phyloP scores from a whole-genome alignment of 495 filamentous ascomycete species.

The Hypoxylon rickii region DNA sequence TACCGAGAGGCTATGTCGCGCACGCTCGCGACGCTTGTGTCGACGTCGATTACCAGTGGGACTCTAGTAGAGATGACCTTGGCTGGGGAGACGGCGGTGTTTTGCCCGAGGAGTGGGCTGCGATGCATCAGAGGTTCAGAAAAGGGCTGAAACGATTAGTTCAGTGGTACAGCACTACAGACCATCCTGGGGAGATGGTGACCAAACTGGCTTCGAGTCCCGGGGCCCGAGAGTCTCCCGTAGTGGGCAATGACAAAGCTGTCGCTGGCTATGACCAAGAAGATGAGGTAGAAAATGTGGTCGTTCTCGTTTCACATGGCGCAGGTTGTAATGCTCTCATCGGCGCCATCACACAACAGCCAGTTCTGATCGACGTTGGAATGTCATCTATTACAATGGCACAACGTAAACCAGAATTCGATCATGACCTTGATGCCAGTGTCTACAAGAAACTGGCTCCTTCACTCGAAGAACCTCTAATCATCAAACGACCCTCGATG shows the following conservation, averaged over 20 bases:
- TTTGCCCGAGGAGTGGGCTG: constrained; percentile 91
- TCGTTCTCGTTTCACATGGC: constrained; percentile 96
- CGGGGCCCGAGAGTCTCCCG: constrained; percentile 32
- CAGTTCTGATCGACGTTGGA: constrained; percentile 84
- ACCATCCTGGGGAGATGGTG: constrained; percentile 55
- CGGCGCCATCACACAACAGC: constrained; percentile 84
- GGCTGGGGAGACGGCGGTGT: constrained; percentile 86
- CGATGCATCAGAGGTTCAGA: constrained; percentile 88
- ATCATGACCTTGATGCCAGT: constrained; percentile 4
- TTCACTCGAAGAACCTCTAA: constrained; percentile 34
- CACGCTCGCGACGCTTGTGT: constrained; percentile 92
- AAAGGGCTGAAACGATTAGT: constrained; percentile 76
- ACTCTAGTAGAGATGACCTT: constrained; percentile 76
- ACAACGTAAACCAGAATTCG: constrained; percentile 61
- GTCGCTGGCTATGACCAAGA: constrained; percentile 50
- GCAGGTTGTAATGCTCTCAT: constrained; percentile 97
- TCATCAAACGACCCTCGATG: constrained; percentile 18
- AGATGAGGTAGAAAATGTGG: constrained; percentile 69
- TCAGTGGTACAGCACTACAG: constrained; percentile 69
- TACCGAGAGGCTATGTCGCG: constrained; percentile 83
- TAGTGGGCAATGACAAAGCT: constrained; percentile 18
- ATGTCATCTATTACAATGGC: constrained; percentile 93
- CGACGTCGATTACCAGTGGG: constrained; percentile 90
- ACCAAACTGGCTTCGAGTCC: constrained; percentile 38
- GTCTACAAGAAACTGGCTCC: constrained; percentile 35